These are phyloP conservation scores for Phytopythium ostracodes DNA, from an alignment of 352 stramenopile genomes.

Conservation along the genomic window DNA sequence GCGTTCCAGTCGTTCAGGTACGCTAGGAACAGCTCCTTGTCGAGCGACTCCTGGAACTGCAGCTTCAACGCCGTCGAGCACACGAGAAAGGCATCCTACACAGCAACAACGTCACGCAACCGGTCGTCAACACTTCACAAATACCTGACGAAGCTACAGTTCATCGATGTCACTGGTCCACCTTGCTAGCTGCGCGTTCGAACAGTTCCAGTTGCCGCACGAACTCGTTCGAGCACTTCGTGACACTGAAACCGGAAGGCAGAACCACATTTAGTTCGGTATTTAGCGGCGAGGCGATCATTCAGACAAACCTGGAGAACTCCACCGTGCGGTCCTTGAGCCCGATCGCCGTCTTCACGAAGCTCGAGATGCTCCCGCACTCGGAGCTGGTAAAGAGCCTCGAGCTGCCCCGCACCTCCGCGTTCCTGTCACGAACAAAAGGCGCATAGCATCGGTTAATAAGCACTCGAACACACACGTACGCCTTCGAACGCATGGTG, in stretches of 20 bases:
- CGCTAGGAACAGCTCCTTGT: slow-evolving; percentile 55
- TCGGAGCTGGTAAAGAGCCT: slow-evolving; percentile 21
- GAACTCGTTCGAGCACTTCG: slow-evolving; percentile 25
- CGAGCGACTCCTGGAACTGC: slow-evolving; percentile 44
- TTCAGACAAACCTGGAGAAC: slow-evolving; percentile 21
- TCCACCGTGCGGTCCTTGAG: slow-evolving; percentile 22
- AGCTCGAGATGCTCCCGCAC: slow-evolving; percentile 23
- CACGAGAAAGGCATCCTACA: slow-evolving; percentile 52
- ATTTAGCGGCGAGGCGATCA: not conserved
- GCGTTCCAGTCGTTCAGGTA: slow-evolving; percentile 46
- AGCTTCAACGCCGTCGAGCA: slow-evolving; percentile 53
- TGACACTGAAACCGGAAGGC: slow-evolving; percentile 15
- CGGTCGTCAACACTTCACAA: not conserved
- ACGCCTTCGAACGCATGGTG: not conserved
- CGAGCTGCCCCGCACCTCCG: slow-evolving; percentile 21
- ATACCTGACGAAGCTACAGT: not conserved
- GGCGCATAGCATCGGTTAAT: not conserved
- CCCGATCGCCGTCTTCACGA: slow-evolving; percentile 24
- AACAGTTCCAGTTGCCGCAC: slow-evolving; percentile 36
- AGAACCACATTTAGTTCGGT: not conserved
- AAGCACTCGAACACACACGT: not conserved
- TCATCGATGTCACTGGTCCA: slow-evolving; percentile 7
- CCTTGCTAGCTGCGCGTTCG: slow-evolving; percentile 44
- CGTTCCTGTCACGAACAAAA: slow-evolving; percentile 21
- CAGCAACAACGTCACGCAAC: not conserved